A percentile compares a stretch with the other conserved stretches of the same genome.
These are phyloP conservation scores for Coleophoma cylindrospora DNA, from an alignment of 2,329 filamentous ascomycete species.

Conservation along the genomic window DNA sequence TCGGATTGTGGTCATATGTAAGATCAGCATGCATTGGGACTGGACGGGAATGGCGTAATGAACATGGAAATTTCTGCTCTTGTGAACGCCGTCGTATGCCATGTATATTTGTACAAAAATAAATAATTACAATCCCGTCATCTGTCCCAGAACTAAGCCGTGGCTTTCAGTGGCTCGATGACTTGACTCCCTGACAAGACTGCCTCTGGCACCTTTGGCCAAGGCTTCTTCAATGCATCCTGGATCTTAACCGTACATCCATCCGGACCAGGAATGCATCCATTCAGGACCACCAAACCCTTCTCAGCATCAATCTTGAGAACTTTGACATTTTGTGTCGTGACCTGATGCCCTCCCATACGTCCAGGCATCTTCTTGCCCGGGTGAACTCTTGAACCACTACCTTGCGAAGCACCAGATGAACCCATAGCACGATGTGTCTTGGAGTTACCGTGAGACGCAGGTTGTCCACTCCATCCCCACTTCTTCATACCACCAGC, in stretches of 20 bases:
- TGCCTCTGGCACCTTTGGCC: slow-evolving; percentile 52
- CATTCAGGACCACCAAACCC: slow-evolving; percentile 84
- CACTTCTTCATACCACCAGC: slow-evolving; percentile 97
- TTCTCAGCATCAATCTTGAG: slow-evolving; percentile 82
- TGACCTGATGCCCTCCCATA: slow-evolving; percentile 88
- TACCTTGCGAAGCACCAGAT: slow-evolving; percentile 81
- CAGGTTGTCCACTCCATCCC: slow-evolving; percentile 83
- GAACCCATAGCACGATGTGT: slow-evolving; percentile 92
- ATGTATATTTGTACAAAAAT: slow-evolving; percentile 24
- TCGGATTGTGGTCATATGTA: slow-evolving; percentile 2
- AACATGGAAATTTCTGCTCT: slow-evolving; percentile 15
- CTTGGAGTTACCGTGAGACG: slow-evolving; percentile 92
- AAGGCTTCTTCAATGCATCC: slow-evolving; percentile 86
- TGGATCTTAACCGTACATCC: slow-evolving; percentile 79
- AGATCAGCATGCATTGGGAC: slow-evolving; percentile 3
- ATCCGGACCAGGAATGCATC: slow-evolving; percentile 83
- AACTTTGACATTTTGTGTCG: slow-evolving; percentile 86
- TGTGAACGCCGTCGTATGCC: slow-evolving; percentile 16
- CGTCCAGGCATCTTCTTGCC: slow-evolving; percentile 98
- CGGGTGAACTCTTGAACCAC: slow-evolving; percentile 85
- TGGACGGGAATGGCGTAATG: not conserved
- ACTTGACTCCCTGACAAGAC: slow-evolving; percentile 31
- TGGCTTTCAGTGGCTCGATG: slow-evolving; percentile 40
- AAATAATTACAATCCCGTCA: slow-evolving; percentile 7
- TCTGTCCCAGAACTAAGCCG: slow-evolving; percentile 12